Conservation (phyloP, 2,329 filamentous ascomycete genomes). For the Talaromyces rugulosus region DNA sequence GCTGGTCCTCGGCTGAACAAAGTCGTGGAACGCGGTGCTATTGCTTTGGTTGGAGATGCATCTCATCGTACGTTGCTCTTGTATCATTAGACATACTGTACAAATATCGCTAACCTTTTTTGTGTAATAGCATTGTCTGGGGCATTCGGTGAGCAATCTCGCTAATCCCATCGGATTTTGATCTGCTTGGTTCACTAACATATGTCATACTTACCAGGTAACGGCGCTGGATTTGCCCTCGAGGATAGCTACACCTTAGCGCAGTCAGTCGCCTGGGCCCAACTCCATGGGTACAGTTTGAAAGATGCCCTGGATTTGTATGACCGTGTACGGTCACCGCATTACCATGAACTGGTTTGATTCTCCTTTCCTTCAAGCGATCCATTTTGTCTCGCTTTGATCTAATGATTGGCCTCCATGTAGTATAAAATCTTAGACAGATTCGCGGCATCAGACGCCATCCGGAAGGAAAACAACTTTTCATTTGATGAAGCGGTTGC, state of each 20-base stretch:
- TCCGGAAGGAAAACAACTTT: background rate
- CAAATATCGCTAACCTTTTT: background rate
- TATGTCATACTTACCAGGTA: background rate
- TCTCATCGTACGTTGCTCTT: slow-evolving; percentile 8
- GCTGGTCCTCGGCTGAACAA: slow-evolving; percentile 1
- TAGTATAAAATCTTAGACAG: slow-evolving; percentile 3
- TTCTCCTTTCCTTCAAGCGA: background rate
- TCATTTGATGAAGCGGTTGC: slow-evolving; percentile 5
- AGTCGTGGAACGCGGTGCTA: background rate
- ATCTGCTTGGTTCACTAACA: background rate
- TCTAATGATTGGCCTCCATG: background rate
- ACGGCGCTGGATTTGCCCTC: slow-evolving; percentile 13
- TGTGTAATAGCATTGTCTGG: slow-evolving; percentile 8
- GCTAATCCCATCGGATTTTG: no score
- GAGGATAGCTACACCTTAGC: slow-evolving; percentile 11
- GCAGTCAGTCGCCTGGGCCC: slow-evolving; percentile 8
- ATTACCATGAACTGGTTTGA: slow-evolving; percentile 2
- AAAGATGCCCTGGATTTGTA: background rate
- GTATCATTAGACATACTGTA: background rate
- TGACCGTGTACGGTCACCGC: slow-evolving; percentile 4
- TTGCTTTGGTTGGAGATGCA: slow-evolving; percentile 12
- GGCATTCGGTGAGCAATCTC: slow-evolving; percentile 8
- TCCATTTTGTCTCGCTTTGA: no score
- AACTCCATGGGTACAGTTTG: background rate
- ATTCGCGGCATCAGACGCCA: background rate